phyloP scores from a whole-genome alignment of 352 stramenopile species.

The Elongisporangium prolatum region DNA sequence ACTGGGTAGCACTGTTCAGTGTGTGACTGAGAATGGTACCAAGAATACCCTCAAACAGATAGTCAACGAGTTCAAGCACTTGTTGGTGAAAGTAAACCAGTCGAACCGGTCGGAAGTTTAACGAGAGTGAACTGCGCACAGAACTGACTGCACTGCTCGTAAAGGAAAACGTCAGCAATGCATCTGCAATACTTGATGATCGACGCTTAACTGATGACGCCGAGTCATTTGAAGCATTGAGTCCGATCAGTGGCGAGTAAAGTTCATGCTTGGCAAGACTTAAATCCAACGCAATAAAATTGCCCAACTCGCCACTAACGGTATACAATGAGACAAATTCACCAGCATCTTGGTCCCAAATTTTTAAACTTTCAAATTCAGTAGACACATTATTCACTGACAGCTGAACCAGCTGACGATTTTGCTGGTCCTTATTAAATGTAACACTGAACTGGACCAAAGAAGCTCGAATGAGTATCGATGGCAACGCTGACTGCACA shows the following conservation, averaged over 20 bases:
- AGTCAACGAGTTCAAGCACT: slow-evolving; percentile 75
- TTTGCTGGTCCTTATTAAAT: slow-evolving; percentile 78
- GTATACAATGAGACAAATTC: slow-evolving; percentile 6
- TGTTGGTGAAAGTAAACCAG: slow-evolving; percentile 87
- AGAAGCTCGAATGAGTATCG: slow-evolving; percentile 45
- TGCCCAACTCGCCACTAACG: slow-evolving; percentile 46
- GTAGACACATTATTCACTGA: slow-evolving; percentile 52
- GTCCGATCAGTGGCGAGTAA: slow-evolving; percentile 61
- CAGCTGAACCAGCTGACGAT: slow-evolving; percentile 60
- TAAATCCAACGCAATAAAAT: slow-evolving; percentile 72
- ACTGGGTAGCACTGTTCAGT: slow-evolving; percentile 60
- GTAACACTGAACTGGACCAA: slow-evolving; percentile 73
- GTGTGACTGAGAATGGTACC: slow-evolving; percentile 69
- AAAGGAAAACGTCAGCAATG: slow-evolving; percentile 33
- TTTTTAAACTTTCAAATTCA: slow-evolving; percentile 26
- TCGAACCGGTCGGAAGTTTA: slow-evolving; percentile 59
- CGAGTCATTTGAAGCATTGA: slow-evolving; percentile 16
- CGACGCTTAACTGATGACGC: slow-evolving; percentile 14
- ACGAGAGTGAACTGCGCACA: slow-evolving; percentile 38
- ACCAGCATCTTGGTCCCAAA: background rate
- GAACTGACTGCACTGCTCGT: slow-evolving; percentile 7
- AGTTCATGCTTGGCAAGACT: slow-evolving; percentile 61
- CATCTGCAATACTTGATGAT: background rate
- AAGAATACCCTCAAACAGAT: slow-evolving; percentile 77
- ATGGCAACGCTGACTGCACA: slow-evolving; percentile 3